A percentile compares a stretch with the other conserved stretches of the same genome.
Evolutionary conservation across 2,329 filamentous ascomycete genomes (phyloP).

Genomic region (Meredithiella fracta): DNA sequence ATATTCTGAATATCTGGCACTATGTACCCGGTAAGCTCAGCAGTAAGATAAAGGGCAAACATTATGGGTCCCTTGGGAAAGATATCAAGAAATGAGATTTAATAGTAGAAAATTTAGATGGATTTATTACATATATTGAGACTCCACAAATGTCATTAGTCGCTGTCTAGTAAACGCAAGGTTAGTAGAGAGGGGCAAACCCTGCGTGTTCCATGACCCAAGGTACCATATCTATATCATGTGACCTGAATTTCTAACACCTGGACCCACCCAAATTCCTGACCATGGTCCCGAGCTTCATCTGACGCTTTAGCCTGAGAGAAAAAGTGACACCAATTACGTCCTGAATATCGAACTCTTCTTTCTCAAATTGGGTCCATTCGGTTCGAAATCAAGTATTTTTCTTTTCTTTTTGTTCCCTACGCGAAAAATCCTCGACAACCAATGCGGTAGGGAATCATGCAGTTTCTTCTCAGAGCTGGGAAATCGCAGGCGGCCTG

Average conservation of each 20-base stretch:
- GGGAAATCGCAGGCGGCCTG: constrained; percentile 42
- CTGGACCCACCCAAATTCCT: neutral
- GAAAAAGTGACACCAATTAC: too few relatives aligned
- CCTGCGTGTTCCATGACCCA: neutral
- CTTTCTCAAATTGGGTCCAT: too few relatives aligned
- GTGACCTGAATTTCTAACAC: neutral
- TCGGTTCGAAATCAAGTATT: too few relatives aligned
- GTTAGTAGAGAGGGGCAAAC: constrained; percentile 6
- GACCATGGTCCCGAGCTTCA: neutral
- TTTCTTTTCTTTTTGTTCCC: too few relatives aligned
- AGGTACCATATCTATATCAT: neutral
- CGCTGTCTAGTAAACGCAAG: neutral
- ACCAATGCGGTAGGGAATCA: constrained; percentile 21
- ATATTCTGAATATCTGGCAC: neutral
- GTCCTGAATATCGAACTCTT: too few relatives aligned
- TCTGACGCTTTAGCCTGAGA: neutral
- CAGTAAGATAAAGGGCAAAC: constrained; percentile 50
- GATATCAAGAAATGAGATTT: neutral
- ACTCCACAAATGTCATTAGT: neutral
- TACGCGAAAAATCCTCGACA: too few relatives aligned
- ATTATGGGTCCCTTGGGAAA: constrained; percentile 25
- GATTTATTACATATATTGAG: too few relatives aligned
- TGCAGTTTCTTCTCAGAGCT: constrained; percentile 54
- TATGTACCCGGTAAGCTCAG: constrained; percentile 51
- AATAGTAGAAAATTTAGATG: neutral